Percentiles rank a stretch among this genome's conserved stretches.
Evolutionary conservation across 108 stramenopile species (phyloP).

Genomic region (Seminavis robusta): DNA sequence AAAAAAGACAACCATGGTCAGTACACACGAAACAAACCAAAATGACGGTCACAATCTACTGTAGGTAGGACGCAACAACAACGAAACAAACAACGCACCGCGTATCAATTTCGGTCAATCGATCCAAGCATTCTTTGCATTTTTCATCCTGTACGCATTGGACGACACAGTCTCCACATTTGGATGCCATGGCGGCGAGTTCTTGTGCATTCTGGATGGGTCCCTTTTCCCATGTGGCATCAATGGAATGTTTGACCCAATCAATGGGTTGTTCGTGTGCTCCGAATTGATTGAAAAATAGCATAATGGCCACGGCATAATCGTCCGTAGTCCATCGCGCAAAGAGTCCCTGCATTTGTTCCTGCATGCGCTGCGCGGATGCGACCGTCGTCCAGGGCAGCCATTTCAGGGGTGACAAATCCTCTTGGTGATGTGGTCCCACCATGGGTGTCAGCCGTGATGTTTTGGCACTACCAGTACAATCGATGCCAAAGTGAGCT

Average conservation of each 20-base stretch:
- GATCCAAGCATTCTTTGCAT: constrained; percentile 66
- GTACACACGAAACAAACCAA: too few relatives aligned
- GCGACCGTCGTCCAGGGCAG: constrained; percentile 68
- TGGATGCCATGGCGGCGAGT: constrained; percentile 66
- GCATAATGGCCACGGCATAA: constrained; percentile 63
- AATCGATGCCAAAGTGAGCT: constrained; percentile 71
- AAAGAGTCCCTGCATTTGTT: constrained; percentile 57
- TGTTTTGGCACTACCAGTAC: constrained; percentile 12
- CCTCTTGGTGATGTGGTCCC: constrained; percentile 53
- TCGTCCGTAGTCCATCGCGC: constrained; percentile 63
- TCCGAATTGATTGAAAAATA: constrained; percentile 72
- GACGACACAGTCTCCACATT: constrained; percentile 72
- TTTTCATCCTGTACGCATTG: constrained; percentile 64
- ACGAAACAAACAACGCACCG: too few relatives aligned
- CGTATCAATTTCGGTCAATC: constrained; percentile 69
- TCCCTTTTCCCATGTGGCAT: constrained; percentile 91
- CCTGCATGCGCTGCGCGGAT: constrained; percentile 49
- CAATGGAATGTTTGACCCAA: constrained; percentile 60
- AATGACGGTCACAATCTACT: too few relatives aligned
- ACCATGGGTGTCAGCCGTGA: constrained; percentile 37
- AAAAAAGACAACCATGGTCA: too few relatives aligned
- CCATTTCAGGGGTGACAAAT: constrained; percentile 35
- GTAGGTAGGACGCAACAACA: constrained; percentile 20
- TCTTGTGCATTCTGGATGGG: constrained; percentile 67
- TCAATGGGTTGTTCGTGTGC: constrained; percentile 45